These are phyloP conservation scores for Aspergillus pseudoviridinutans DNA, from an alignment of 2,329 filamentous ascomycete genomes.

Conservation along the genomic window DNA sequence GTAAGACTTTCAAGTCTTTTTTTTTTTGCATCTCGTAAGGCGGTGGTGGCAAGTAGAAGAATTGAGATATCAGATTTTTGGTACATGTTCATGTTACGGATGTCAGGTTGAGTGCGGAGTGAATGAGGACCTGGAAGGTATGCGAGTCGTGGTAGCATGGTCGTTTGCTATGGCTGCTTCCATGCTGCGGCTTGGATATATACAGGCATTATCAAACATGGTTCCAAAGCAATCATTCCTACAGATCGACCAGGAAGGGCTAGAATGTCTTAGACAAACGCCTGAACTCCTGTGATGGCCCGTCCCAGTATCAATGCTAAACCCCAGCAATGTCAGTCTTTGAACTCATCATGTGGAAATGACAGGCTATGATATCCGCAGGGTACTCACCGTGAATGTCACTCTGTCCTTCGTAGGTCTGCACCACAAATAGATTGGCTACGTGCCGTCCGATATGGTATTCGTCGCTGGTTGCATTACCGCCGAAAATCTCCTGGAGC, in stretches of 20 bases:
- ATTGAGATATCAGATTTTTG: not conserved
- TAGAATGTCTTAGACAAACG: slow-evolving; percentile 59
- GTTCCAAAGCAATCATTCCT: not conserved
- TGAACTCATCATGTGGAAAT: not conserved
- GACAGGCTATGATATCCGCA: not conserved
- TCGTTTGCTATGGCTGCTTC: not conserved
- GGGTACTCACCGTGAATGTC: slow-evolving; percentile 82
- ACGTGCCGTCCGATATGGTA: slow-evolving; percentile 94
- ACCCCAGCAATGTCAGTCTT: slow-evolving; percentile 2
- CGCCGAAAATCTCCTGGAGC: slow-evolving; percentile 93
- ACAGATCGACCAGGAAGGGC: not conserved
- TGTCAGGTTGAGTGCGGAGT: too few species aligned
- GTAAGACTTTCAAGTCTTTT: not conserved
- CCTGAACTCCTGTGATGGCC: slow-evolving; percentile 71
- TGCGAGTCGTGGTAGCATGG: not conserved
- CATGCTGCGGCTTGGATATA: not conserved
- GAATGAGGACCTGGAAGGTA: too few species aligned
- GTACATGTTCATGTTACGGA: not conserved
- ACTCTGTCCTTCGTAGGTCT: slow-evolving; percentile 97
- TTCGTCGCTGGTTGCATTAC: slow-evolving; percentile 97
- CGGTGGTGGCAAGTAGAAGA: not conserved
- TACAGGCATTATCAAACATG: not conserved
- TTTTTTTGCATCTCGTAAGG: not conserved
- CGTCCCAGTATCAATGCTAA: slow-evolving; percentile 65
- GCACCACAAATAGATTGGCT: slow-evolving; percentile 91